Conservation (phyloP, 768 basidiomycete species). For the Tubosaeta brunneosetosa region DNA sequence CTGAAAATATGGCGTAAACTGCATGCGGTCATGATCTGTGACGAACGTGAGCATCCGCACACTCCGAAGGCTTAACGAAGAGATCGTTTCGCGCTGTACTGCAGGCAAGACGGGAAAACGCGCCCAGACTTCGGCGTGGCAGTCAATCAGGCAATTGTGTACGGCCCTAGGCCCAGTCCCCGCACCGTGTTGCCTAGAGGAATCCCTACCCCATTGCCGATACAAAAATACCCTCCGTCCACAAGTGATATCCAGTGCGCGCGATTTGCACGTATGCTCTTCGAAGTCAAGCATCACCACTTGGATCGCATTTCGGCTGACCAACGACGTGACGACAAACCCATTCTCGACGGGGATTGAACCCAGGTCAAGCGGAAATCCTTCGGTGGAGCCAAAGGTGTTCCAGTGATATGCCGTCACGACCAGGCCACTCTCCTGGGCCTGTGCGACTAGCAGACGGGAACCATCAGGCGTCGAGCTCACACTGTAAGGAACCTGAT, state of each 20-base stretch:
- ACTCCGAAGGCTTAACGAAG: constrained; percentile 30
- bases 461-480: constrained; percentile 51
- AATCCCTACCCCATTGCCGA: constrained; percentile 35
- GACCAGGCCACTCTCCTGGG: constrained; percentile 3
- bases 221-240: constrained; percentile 55
- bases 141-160: constrained; percentile 52
- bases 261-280: constrained; percentile 34
- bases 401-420: constrained; percentile 49
- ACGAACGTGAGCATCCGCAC: constrained; percentile 41
- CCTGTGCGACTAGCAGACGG: constrained; percentile 40
- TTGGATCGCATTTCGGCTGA: constrained; percentile 39
- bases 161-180: constrained; percentile 16
- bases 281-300: constrained; percentile 37
- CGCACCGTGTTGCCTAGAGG: constrained; percentile 5
- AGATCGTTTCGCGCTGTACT: constrained; percentile 42
- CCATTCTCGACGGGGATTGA: constrained; percentile 16
- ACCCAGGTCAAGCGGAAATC: constrained; percentile 36
- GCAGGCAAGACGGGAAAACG: constrained; percentile 57
- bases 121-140: constrained; percentile 54
- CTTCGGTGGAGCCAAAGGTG: constrained; percentile 49
- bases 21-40: constrained; percentile 32
- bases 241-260: constrained; percentile 49
- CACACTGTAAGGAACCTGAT: constrained; percentile 25
- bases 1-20: constrained; percentile 40
- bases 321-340: constrained; percentile 42